Base-by-base conservation (phyloP, 2,329 filamentous ascomycete genomes). In the Pseudogymnoascus sp. region DNA sequence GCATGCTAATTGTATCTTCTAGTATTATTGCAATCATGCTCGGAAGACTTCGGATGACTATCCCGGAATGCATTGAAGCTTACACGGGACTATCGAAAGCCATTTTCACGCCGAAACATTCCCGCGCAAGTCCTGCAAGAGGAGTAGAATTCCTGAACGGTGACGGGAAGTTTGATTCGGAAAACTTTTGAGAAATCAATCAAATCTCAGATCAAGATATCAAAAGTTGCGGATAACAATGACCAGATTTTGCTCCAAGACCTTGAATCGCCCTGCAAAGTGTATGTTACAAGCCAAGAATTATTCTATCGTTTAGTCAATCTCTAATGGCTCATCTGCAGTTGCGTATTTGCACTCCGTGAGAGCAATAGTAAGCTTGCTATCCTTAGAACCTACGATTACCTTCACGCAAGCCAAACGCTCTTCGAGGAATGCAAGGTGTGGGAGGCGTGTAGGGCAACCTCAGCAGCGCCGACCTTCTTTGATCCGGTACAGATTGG, bases 21-120 rank as follows among this genome's bases (percentile, higher is more conserved):
- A 73, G 74, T 1, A 65, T 77, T 3, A 74, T 76, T 25, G 73
- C 73, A 0, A 73, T 77, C 18, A 76, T 77, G 73, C 65, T 77
- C 0, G 74, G 73, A 0, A 68, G 74, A 1, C 66, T 77, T 0
- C 66, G 71, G 6, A 75, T 77, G 71, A 67, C 63, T 10, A 66
- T 74, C 0, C 68, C 75, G 2, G 70, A 75, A 47, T 74, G 72
- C 23, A 71, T 77, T 11, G 8, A 66, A 0, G 69, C 69, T 10
- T 77, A 76, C 35, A 63, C 62, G 2, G 28, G 42, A 23, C 18
- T 65, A 4, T 62, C 42, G 21, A 21, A 28, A 35, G 18, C 63
- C 47, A 56, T 65, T 65, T 59, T 47, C 62, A 21, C 18, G 14
- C 31, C 59, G 28, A 42, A 37, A 61, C 47, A 8, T 56, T 33